Base-by-base conservation (phyloP, 306 rosid species). In the Rosa chinensis region DNA sequence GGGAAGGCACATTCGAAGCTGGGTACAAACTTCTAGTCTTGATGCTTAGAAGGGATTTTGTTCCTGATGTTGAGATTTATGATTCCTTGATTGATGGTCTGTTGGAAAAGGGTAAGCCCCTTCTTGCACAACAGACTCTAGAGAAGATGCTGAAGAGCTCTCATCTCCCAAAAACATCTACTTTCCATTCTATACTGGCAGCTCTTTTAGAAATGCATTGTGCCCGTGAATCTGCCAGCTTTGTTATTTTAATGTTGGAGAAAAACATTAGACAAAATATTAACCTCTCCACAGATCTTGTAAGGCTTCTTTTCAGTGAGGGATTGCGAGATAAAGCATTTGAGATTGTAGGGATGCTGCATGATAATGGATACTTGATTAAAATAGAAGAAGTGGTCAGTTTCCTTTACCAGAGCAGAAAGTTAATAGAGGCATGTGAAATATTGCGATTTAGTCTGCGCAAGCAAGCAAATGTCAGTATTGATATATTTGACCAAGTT, bases 101-200 rank as follows among this genome's bases (percentile, higher is more conserved):
- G 55, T 85, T 94, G 83, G 85, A 76, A 47, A 93, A 77, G 79
- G 86, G 72, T 73, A 90, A 86, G 76, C 96, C 98, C 71, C 87
- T 89, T 80, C 90, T 89, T 80, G 96, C 97, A 67, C 87, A 86
- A 66, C 84, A 78, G 77, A 85, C 93, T 58, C 77, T 94, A 45
- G 91, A 91, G 84, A 94, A 89, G 88, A 94, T 94, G 98, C 74
- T 94, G 37, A 91, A 82, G 84, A 94, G 98, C 82, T 84, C 89
- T 67, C 86, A 91, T 85, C 81, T 81, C 80, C 96, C 97, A 9
- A 70, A 79, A 83, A 83, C 95, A 20, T 80, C 84, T 25, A 88
- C 89, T n/a, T 91, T 90, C 83, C 93, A 93, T 85, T 80, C 89
- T 75, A 61, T 93, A 82, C 86, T 91, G 66, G 83, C 86, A 12